Percentiles rank a stretch among this genome's conserved stretches.
These are phyloP conservation scores for Melastoma candidum DNA, from an alignment of 441 rosid genomes.

Conservation along the genomic window DNA sequence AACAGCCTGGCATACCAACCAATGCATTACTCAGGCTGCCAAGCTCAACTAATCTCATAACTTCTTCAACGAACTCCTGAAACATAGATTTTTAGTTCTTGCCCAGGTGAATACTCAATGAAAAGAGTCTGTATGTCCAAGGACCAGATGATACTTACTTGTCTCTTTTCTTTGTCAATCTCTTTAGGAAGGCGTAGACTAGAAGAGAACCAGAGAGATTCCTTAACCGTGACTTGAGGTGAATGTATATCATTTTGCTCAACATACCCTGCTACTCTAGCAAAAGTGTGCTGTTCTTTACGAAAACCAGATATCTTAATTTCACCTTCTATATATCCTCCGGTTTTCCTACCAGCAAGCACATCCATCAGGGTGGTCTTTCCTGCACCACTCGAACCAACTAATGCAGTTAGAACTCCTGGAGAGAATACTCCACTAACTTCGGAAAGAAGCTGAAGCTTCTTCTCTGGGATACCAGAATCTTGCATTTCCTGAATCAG, in stretches of 20 bases:
- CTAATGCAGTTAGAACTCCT: slow-evolving; percentile 86
- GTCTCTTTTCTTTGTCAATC: slow-evolving; percentile 51
- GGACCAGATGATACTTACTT: slow-evolving; percentile 27
- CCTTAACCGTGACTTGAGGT: slow-evolving; percentile 91
- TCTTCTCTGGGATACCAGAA: slow-evolving; percentile 62
- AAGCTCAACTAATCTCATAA: slow-evolving; percentile 89
- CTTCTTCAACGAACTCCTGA: slow-evolving; percentile 94
- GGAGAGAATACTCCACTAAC: slow-evolving; percentile 94
- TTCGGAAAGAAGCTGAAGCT: slow-evolving; percentile 57
- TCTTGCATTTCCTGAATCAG: slow-evolving; percentile 58
- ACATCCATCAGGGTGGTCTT: slow-evolving; percentile 97
- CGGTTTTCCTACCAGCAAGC: slow-evolving; percentile 93
- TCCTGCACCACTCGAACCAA: slow-evolving; percentile 97
- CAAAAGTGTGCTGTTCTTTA: slow-evolving; percentile 73
- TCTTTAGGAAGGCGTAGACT: slow-evolving; percentile 82
- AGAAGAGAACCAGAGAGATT: slow-evolving; percentile 86
- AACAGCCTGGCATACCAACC: slow-evolving; percentile 81
- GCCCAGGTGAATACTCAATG: not conserved
- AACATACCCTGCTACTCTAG: slow-evolving; percentile 88
- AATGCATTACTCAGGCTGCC: slow-evolving; percentile 56
- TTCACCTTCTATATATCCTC: slow-evolving; percentile 86
- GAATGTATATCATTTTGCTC: slow-evolving; percentile 97
- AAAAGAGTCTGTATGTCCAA: not conserved
- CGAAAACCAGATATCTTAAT: slow-evolving; percentile 74
- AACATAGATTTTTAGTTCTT: not conserved